These are phyloP conservation scores for Blastomyces emzantsi DNA, from an alignment of 2,329 filamentous ascomycete genomes.

Conservation along the genomic window DNA sequence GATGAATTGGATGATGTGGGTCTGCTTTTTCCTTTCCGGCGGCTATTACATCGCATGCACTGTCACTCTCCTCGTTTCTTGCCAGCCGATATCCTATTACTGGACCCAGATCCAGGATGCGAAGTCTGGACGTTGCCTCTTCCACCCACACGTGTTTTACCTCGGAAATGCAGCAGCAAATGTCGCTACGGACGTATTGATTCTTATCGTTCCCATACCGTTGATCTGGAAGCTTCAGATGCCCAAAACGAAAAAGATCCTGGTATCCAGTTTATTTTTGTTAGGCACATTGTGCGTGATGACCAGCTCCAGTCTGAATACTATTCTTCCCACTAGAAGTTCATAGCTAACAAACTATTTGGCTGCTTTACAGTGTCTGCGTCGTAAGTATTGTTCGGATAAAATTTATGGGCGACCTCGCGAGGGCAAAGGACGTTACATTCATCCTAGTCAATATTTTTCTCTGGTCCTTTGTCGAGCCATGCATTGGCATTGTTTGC, in stretches of 20 bases:
- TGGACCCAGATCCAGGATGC: slow-evolving; percentile 12
- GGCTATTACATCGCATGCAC: slow-evolving; percentile 14
- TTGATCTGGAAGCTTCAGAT: slow-evolving; percentile 24
- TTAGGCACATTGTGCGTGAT: slow-evolving; percentile 30
- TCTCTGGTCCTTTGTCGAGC: slow-evolving; percentile 29
- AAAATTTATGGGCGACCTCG: slow-evolving; percentile 35
- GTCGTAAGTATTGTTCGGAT: slow-evolving; percentile 37
- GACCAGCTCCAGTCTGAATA: not conserved
- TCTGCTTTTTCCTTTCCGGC: slow-evolving; percentile 10
- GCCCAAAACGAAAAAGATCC: slow-evolving; percentile 27
- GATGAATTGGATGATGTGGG: slow-evolving; percentile 9
- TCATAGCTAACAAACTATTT: not conserved
- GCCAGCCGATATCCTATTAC: slow-evolving; percentile 12
- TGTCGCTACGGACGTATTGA: slow-evolving; percentile 14
- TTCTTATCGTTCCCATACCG: slow-evolving; percentile 17
- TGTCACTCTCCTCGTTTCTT: slow-evolving; percentile 12
- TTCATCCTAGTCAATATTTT: slow-evolving; percentile 26
- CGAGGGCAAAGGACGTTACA: slow-evolving; percentile 32
- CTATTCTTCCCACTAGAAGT: not conserved
- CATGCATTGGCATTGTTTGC: slow-evolving; percentile 28
- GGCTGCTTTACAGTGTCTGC: slow-evolving; percentile 20
- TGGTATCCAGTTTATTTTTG: slow-evolving; percentile 29
- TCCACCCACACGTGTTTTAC: slow-evolving; percentile 12
- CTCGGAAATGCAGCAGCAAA: slow-evolving; percentile 14
- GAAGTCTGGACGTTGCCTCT: slow-evolving; percentile 4